These are phyloP conservation scores for Chlamydomonas schloesseri DNA, from an alignment of 139 green algal species.

Conservation along the genomic window DNA sequence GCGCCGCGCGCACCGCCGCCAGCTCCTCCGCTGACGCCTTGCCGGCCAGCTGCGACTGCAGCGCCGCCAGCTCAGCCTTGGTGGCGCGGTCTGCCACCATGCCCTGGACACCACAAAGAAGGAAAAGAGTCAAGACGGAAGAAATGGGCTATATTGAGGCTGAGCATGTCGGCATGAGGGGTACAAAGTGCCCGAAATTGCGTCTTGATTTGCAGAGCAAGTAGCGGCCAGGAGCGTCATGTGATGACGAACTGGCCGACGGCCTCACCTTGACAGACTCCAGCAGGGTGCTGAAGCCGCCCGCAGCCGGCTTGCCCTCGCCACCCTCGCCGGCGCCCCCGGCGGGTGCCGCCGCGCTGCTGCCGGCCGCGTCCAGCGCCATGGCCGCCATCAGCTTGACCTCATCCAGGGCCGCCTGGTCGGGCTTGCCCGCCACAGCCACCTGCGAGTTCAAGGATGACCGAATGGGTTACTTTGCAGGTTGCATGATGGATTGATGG, in stretches of 20 bases:
- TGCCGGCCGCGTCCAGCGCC: not conserved
- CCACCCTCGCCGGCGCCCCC: not conserved
- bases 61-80: conserved; percentile 37
- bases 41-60: conserved; percentile 26
- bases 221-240: no score
- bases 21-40: conserved; percentile 41
- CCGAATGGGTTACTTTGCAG: no score
- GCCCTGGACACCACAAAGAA: conserved; percentile 23
- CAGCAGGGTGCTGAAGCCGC: conserved; percentile 33
- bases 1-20: conserved; percentile 1
- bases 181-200: no score
- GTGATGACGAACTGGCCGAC: no score
- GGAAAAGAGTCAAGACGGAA: no score
- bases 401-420: conserved; percentile 24
- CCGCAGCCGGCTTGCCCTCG: not conserved
- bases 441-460: no score
- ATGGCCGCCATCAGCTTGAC: conserved; percentile 7
- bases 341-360: not conserved
- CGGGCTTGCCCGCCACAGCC: conserved; percentile 26
- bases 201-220: no score
- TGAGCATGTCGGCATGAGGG: no score
- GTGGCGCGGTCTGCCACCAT: conserved; percentile 38
- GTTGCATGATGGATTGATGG: not conserved
- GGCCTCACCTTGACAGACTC: not conserved
- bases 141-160: no score